Evolutionary conservation across 345 rosid species (phyloP), one percentile per base, ranked within the genome.

Genomic region (Gossypium rotundifolium): DNA sequence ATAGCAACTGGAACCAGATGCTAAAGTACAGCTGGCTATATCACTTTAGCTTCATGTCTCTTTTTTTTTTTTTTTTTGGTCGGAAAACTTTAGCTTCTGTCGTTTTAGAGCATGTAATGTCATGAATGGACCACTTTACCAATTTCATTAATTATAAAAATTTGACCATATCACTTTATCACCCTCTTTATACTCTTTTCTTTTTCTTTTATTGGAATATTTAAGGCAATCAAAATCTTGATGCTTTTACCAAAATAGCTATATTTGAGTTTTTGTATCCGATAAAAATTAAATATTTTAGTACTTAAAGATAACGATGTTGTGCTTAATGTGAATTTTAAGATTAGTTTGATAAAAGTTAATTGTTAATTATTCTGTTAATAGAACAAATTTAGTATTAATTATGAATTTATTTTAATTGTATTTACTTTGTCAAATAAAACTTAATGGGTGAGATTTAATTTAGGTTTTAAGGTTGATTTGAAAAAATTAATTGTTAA

Each of bases 51-150:
- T 18, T n/a, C 14, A 40, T 64, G 25, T 42, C 49, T 7, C 11
- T 66, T 12, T 45, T 4, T 29, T 33, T 33, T 18, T 12, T 45
- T 4, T 33, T 33, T 33, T 33, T 33, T 33, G 38, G 38, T 33
- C 6, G 38, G 38, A 33, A 14, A 66, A 45, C 71, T 42, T 65
- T 42, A 10, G 45, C 11, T 44, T n/a, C 16, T 64, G 25, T 42
- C 49, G 25, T 20, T 66, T 22, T 46, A 66, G 40, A 29, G 38
- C 71, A 7, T 46, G 71, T 66, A 46, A 66, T 22, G 55, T 66
- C 71, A 45, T 46, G 55, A 46, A 46, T 45, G 71, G 71, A 46
- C 71, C 71, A 46, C 55, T 45, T 22, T 1, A 66, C 33, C 70
- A 20, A 45, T 22, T 45, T 66, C 20, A 9, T 66, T 11, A 22